phyloP scores from a whole-genome alignment of 345 rosid species.

The Melaleuca quinquenervia region DNA sequence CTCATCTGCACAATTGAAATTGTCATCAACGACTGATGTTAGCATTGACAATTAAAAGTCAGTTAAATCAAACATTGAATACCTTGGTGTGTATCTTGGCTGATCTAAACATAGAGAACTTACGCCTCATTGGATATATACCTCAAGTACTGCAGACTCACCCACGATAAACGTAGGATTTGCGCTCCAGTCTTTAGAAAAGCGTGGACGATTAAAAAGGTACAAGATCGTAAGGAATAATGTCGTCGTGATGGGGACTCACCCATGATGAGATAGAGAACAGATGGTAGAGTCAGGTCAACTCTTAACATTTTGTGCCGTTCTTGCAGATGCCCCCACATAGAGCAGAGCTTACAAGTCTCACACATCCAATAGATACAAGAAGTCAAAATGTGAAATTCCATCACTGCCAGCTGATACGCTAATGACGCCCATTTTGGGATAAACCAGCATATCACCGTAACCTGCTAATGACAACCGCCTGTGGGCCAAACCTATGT shows the following conservation, averaged over 20 bases:
- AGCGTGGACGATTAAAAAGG: constrained; percentile 38
- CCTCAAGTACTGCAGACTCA: constrained; percentile 82
- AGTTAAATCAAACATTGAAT: background rate
- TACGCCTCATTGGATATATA: constrained; percentile 79
- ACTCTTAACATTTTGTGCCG: constrained; percentile 99
- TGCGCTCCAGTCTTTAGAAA: constrained; percentile 82
- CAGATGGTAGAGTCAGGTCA: constrained; percentile 3
- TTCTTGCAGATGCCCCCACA: constrained; percentile 73
- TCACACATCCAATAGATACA: background rate
- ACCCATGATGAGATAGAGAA: background rate
- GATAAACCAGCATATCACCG: background rate
- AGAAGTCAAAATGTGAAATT: background rate
- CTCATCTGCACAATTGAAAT: background rate
- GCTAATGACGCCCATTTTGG: background rate
- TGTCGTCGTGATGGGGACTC: background rate
- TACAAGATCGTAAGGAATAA: background rate
- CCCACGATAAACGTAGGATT: too few species aligned
- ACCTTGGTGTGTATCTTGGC: background rate
- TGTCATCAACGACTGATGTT: background rate
- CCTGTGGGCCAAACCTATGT: background rate
- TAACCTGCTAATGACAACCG: background rate
- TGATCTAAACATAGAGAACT: background rate
- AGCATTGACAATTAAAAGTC: background rate
- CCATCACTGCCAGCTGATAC: background rate
- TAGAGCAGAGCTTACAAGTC: background rate